Evolutionary conservation across 2,329 filamentous ascomycete genomes (phyloP).

Genomic region (Penicillium brevicompactum): DNA sequence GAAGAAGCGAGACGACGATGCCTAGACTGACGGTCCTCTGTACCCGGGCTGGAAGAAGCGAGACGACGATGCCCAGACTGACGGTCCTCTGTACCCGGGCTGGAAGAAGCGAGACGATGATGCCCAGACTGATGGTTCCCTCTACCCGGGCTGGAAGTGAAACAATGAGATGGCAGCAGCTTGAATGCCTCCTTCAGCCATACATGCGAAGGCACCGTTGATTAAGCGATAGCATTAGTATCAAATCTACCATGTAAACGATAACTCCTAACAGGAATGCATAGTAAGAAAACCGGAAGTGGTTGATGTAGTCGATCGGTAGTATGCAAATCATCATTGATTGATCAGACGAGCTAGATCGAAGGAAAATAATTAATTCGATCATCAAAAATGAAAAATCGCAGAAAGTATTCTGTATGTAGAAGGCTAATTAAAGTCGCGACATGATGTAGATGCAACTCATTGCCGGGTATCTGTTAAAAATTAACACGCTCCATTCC

Average conservation of each 20-base stretch:
- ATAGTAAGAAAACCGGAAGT: no score
- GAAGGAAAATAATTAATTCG: not conserved
- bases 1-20: no score
- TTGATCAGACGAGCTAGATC: not conserved
- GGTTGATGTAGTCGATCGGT: no score
- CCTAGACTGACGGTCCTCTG: no score
- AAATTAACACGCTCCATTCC: constrained; percentile 9
- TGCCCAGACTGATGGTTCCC: not conserved
- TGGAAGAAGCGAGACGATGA: not conserved
- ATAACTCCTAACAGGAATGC: no score
- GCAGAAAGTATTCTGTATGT: not conserved
- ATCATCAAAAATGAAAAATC: not conserved
- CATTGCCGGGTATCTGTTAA: constrained; percentile 4
- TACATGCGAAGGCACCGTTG: no score
- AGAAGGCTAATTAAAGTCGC: not conserved
- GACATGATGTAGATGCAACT: not conserved
- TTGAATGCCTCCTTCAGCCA: no score
- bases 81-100: not conserved
- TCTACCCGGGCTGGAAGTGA: not conserved
- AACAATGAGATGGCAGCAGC: not conserved
- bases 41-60: not conserved
- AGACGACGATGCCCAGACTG: not conserved
- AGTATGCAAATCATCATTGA: no score
- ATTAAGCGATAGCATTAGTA: no score
- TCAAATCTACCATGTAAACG: no score